These are phyloP conservation scores for Plectranthus barbatus DNA, from an alignment of 257 asterid genomes.

Conservation along the genomic window DNA sequence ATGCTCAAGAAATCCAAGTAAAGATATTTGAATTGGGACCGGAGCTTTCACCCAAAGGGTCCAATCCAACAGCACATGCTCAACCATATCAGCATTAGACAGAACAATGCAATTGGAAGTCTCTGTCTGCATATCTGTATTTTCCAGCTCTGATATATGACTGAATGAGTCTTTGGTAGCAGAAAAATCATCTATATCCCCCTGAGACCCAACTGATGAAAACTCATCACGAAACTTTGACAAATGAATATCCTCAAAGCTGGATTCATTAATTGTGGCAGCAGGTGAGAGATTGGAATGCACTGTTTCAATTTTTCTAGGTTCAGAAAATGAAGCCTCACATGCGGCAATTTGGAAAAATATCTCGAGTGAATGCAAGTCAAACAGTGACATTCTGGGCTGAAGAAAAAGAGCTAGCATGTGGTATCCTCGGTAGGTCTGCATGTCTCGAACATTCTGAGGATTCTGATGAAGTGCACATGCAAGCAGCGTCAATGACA, in stretches of 20 bases:
- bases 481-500: slow-evolving; percentile 84
- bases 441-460: slow-evolving; percentile 96
- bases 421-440: slow-evolving; percentile 89
- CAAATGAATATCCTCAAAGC: slow-evolving; percentile 67
- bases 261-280: slow-evolving; percentile 40
- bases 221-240: slow-evolving; percentile 79
- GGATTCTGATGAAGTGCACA: slow-evolving; percentile 94
- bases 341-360: slow-evolving; percentile 99
- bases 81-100: slow-evolving; percentile 98
- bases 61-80: slow-evolving; percentile 99
- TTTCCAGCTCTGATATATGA: slow-evolving; percentile 85
- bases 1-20: slow-evolving; percentile 96
- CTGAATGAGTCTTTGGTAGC: slow-evolving; percentile 85
- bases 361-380: slow-evolving; percentile 95
- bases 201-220: slow-evolving; percentile 87
- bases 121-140: slow-evolving; percentile 62
- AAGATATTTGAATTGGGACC: slow-evolving; percentile 72
- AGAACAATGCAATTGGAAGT: slow-evolving; percentile 94
- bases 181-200: slow-evolving; percentile 91
- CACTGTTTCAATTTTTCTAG: slow-evolving; percentile 40
- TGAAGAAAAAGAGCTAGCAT: slow-evolving; percentile 90
- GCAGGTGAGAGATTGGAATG: slow-evolving; percentile 50
- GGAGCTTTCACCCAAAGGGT: slow-evolving; percentile 94
- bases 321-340: slow-evolving; percentile 97
- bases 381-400: slow-evolving; percentile 88